These are phyloP conservation scores for Hamamelis virginiana DNA, from an alignment of 164 flowering plant species.

Conservation along the genomic window DNA sequence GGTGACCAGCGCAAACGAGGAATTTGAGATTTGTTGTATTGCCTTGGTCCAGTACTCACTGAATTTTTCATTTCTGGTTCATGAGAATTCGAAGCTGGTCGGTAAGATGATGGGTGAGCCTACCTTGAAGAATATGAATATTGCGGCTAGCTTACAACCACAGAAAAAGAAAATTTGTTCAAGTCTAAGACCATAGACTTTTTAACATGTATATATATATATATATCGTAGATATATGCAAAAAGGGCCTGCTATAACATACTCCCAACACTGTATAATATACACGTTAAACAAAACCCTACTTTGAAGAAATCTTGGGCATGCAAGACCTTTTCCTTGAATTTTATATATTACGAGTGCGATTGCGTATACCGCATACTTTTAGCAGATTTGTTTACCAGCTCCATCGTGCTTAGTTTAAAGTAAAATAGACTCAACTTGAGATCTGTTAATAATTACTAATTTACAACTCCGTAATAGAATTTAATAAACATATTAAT, in stretches of 20 bases:
- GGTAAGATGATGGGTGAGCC: not conserved
- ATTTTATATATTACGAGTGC: too few relatives aligned
- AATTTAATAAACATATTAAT: too few relatives aligned
- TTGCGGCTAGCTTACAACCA: constrained; percentile 1
- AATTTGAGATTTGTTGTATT: constrained; percentile 34
- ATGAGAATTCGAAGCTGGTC: not conserved
- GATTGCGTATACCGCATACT: too few relatives aligned
- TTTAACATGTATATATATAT: constrained; percentile 1
- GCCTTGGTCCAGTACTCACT: constrained; percentile 22
- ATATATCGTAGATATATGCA: too few relatives aligned
- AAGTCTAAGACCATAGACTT: constrained; percentile 19
- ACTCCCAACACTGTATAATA: too few relatives aligned
- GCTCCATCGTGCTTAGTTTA: too few relatives aligned
- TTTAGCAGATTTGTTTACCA: too few relatives aligned
- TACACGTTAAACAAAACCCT: not conserved
- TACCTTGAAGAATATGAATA: constrained; percentile 11
- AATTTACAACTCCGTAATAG: too few relatives aligned
- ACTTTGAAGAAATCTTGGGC: constrained; percentile 1
- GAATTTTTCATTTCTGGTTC: constrained; percentile 21
- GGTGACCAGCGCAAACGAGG: constrained; percentile 43
- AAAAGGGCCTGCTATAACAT: not conserved
- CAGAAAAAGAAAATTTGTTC: not conserved
- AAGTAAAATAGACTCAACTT: too few relatives aligned
- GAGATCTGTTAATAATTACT: too few relatives aligned
- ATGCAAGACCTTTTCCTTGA: not conserved